These are phyloP conservation scores for Stenogyne calaminthoides DNA, from an alignment of 305 asterid genomes.

Conservation along the genomic window DNA sequence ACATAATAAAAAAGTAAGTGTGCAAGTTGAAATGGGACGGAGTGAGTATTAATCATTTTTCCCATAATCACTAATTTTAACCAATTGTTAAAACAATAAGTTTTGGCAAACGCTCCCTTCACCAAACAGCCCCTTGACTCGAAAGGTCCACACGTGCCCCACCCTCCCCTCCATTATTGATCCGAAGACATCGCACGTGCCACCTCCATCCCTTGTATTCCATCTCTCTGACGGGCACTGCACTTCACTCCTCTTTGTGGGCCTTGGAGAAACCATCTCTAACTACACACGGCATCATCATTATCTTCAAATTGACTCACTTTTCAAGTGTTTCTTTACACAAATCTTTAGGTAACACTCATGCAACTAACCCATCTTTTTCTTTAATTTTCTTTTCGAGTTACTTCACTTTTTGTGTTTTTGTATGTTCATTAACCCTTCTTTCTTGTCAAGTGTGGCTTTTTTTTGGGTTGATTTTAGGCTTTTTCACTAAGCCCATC, in stretches of 20 bases:
- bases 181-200: constrained; percentile 50
- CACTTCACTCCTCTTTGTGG: constrained; percentile 49
- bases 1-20: no score
- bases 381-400: constrained; percentile 9
- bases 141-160: constrained; percentile 50
- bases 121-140: background rate
- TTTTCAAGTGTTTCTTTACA: constrained; percentile 26
- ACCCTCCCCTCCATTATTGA: constrained; percentile 44
- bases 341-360: constrained; percentile 32
- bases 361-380: constrained; percentile 11
- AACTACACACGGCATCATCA: constrained; percentile 42
- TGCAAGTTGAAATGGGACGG: no score
- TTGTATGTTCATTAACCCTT: constrained; percentile 12
- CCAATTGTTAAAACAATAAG: background rate
- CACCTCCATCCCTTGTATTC: constrained; percentile 38
- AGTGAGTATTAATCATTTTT: no score
- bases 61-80: no score
- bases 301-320: constrained; percentile 42
- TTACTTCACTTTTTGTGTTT: constrained; percentile 20
- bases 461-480: constrained; percentile 22
- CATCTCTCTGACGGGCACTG: constrained; percentile 31
- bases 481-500: constrained; percentile 32
- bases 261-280: constrained; percentile 46
- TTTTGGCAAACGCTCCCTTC: background rate
- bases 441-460: constrained; percentile 16